A percentile compares a stretch with the other conserved stretches of the same genome.
phyloP scores from a whole-genome alignment of 148 eudicot genomes.

The Vaccinium corymbosum region DNA sequence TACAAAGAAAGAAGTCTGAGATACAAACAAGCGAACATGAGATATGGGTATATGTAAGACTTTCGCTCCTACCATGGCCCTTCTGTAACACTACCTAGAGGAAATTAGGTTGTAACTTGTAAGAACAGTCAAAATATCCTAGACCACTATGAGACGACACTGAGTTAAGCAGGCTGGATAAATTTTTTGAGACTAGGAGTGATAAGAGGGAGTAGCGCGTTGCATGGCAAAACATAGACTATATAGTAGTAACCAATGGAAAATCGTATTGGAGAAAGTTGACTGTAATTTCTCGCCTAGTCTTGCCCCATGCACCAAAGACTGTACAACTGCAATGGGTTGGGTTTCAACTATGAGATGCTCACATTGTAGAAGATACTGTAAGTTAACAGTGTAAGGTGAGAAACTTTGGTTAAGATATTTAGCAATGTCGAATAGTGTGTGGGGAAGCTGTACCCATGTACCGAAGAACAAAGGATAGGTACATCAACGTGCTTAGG shows the following conservation, averaged over 20 bases:
- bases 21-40: neutral
- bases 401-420: neutral
- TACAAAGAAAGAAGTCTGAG: neutral
- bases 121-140: neutral
- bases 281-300: neutral
- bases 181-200: neutral
- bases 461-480: neutral
- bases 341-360: neutral
- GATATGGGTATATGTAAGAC: neutral
- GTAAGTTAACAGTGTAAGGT: slow-evolving; percentile 3
- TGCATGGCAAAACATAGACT: neutral
- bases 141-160: neutral
- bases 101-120: neutral
- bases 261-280: neutral
- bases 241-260: neutral
- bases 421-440: neutral
- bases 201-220: neutral
- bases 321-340: neutral
- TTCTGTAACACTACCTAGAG: neutral
- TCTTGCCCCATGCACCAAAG: neutral
- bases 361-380: neutral
- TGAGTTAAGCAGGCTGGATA: neutral
- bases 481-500: neutral
- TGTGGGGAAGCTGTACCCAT: neutral
- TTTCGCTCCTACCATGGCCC: neutral